A percentile compares a stretch with the other conserved stretches of the same genome.
Conservation (phyloP, 805 yeast genomes). For the Myxozyma melibiosi region DNA sequence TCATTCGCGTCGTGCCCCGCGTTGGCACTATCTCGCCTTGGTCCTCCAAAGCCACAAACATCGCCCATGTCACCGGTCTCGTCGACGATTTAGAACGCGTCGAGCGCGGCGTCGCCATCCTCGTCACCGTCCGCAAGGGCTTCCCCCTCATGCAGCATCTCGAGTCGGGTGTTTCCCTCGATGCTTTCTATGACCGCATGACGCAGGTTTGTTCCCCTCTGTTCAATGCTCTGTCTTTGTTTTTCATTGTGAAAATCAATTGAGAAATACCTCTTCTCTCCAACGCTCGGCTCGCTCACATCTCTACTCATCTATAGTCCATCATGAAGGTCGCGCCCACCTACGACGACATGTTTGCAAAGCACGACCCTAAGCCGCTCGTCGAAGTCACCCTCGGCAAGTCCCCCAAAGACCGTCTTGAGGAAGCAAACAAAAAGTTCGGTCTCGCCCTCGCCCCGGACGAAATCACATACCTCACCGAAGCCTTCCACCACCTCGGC, state of each 20-base stretch:
- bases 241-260: no score
- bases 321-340: constrained; percentile 61
- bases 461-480: constrained; percentile 83
- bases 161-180: constrained; percentile 58
- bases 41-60: constrained; percentile 98
- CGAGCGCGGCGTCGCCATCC: constrained; percentile 84
- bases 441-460: constrained; percentile 95
- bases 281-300: no score
- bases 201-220: constrained; percentile 57
- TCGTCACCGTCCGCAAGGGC: constrained; percentile 70
- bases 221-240: background rate
- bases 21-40: constrained; percentile 98
- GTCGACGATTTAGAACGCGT: constrained; percentile 71
- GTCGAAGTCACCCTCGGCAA: constrained; percentile 68
- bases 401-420: constrained; percentile 57
- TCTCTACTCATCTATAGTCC: constrained; percentile 30
- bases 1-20: constrained; percentile 83
- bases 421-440: constrained; percentile 74
- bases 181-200: constrained; percentile 89
- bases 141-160: constrained; percentile 63
- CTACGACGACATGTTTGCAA: constrained; percentile 71
- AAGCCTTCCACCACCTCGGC: constrained; percentile 68
- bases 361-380: constrained; percentile 80
- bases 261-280: no score
- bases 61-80: constrained; percentile 84